A percentile compares a stretch with the other conserved stretches of the same genome.
Conservation (phyloP, 2,329 filamentous ascomycete species). For the Cercospora sojina region DNA sequence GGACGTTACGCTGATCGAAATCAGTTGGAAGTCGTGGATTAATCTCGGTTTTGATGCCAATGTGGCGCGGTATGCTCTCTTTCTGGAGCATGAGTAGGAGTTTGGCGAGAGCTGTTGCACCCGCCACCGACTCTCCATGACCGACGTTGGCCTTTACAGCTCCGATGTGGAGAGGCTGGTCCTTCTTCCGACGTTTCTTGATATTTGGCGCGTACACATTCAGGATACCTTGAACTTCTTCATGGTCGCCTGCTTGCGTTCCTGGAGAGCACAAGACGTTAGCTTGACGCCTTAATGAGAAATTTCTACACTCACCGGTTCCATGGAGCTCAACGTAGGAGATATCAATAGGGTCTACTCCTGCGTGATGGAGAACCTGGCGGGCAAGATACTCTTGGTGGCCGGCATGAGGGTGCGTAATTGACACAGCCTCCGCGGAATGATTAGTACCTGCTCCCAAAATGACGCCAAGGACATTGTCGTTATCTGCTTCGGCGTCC, state of each 20-base stretch:
- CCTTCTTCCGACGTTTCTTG: slow-evolving; percentile 1
- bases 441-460: slow-evolving; percentile 19
- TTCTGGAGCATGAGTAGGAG: slow-evolving; percentile 65
- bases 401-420: slow-evolving; percentile 24
- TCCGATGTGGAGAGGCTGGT: slow-evolving; percentile 30
- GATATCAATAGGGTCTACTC: slow-evolving; percentile 19
- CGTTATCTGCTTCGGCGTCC: slow-evolving; percentile 38
- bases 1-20: slow-evolving; percentile 56
- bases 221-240: slow-evolving; percentile 22
- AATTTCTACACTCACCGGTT: slow-evolving; percentile 13
- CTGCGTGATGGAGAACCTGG: slow-evolving; percentile 19
- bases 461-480: slow-evolving; percentile 29
- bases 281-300: not conserved
- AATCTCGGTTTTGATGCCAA: slow-evolving; percentile 65
- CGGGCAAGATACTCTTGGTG: slow-evolving; percentile 17
- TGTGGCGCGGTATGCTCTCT: slow-evolving; percentile 62
- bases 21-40: slow-evolving; percentile 61
- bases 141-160: slow-evolving; percentile 35
- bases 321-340: slow-evolving; percentile 25
- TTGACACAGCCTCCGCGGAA: slow-evolving; percentile 21
- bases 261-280: not conserved
- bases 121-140: slow-evolving; percentile 34
- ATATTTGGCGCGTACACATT: slow-evolving; percentile 22
- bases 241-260: slow-evolving; percentile 23
- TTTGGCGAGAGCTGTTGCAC: slow-evolving; percentile 60